Evolutionary conservation across 2,329 filamentous ascomycete genomes (phyloP).

Genomic region (Colletotrichum phormii): DNA sequence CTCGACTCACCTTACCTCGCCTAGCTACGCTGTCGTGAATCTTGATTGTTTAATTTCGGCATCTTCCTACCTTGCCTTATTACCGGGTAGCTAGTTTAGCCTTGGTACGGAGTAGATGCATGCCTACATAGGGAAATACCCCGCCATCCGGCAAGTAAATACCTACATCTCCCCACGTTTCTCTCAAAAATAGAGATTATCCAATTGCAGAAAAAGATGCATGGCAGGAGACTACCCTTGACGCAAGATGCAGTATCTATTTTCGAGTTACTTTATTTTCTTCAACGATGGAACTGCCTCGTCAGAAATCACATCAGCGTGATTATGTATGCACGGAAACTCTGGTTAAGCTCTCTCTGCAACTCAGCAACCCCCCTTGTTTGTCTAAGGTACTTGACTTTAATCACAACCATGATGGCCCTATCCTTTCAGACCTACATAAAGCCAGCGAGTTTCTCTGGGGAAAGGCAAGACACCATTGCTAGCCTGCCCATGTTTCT

Average conservation of each 20-base stretch:
- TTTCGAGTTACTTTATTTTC: background rate
- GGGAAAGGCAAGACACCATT: background rate
- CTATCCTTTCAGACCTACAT: background rate
- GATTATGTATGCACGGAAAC: background rate
- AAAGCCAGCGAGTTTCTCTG: background rate
- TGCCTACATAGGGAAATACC: background rate
- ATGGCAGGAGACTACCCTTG: background rate
- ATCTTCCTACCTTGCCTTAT: background rate
- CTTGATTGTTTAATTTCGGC: background rate
- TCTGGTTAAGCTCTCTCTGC: background rate
- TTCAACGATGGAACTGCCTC: background rate
- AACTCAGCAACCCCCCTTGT: background rate
- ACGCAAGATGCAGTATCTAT: background rate
- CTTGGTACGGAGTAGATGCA: background rate
- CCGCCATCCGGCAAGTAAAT: background rate
- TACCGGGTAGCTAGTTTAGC: background rate
- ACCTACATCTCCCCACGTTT: background rate
- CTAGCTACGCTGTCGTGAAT: background rate
- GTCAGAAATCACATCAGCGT: background rate
- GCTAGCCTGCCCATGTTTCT: background rate
- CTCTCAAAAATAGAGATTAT: background rate
- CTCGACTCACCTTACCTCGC: background rate
- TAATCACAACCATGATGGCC: background rate
- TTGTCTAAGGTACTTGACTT: background rate
- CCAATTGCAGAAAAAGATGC: background rate